These are phyloP conservation scores for Mycena venus DNA, from an alignment of 768 basidiomycete species.

Conservation along the genomic window DNA sequence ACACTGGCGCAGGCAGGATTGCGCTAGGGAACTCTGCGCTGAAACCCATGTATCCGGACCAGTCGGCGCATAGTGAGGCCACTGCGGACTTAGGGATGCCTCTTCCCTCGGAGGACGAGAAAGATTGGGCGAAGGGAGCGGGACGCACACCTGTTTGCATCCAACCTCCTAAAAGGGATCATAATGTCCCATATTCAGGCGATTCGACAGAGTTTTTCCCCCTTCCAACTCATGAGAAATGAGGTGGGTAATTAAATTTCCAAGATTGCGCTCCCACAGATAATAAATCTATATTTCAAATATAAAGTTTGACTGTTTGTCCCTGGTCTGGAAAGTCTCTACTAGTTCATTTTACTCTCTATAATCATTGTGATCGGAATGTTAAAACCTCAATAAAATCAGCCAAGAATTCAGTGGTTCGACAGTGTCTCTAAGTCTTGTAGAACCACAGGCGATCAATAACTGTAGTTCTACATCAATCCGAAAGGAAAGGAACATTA, in stretches of 20 bases:
- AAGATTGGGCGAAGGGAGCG: background rate
- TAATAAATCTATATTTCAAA: no score
- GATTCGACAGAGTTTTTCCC: background rate
- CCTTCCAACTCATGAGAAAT: background rate
- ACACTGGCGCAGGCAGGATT: background rate
- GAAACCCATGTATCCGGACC: background rate
- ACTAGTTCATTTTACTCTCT: no score
- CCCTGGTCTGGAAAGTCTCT: no score
- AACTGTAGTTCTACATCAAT: no score
- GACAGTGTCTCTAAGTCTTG: no score
- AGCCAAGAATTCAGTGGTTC: no score
- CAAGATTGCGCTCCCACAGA: no score
- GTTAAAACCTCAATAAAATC: no score
- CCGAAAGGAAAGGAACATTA: slow-evolving; percentile 24
- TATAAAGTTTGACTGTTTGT: no score
- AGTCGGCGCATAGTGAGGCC: background rate
- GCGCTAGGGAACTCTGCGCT: background rate
- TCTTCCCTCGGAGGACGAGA: background rate
- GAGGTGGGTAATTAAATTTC: no score
- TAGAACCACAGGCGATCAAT: no score
- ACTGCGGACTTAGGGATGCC: background rate
- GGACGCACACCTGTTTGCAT: background rate
- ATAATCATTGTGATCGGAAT: no score
- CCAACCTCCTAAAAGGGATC: background rate
- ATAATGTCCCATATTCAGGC: background rate